Conservation (phyloP, 1,284 basidiomycete species). For the Meira nashicola region DNA sequence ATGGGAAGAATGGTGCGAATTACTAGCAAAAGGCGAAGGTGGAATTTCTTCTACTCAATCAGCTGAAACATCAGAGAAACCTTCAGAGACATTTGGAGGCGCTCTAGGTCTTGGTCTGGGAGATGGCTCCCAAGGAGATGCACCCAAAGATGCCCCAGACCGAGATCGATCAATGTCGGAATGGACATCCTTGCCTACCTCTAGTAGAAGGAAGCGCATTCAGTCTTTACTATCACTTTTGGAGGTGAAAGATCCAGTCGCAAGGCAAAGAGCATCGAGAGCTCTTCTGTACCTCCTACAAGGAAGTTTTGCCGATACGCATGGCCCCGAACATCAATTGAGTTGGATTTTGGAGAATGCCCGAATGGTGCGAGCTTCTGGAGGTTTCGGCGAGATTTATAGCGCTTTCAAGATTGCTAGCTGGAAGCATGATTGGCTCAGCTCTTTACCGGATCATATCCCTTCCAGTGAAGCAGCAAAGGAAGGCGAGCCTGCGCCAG, state of each 20-base stretch:
- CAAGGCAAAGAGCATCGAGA: conserved; percentile 39
- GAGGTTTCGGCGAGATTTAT: conserved; percentile 77
- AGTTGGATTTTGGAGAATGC: conserved; percentile 95
- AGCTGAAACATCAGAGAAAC: background rate
- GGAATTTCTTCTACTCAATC: background rate
- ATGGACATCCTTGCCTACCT: conserved; percentile 41
- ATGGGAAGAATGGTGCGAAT: conserved; percentile 64
- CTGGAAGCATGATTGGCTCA: conserved; percentile 69
- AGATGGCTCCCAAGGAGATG: conserved; percentile 4
- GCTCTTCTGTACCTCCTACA: conserved; percentile 54
- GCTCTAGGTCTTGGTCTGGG: conserved; percentile 35
- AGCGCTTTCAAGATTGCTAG: conserved; percentile 85
- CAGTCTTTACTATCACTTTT: conserved; percentile 39
- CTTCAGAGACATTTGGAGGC: conserved; percentile 6
- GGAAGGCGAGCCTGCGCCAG: conserved; percentile 19
- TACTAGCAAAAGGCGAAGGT: conserved; percentile 11
- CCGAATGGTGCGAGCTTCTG: conserved; percentile 74
- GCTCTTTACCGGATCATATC: conserved; percentile 46
- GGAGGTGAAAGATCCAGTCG: conserved; percentile 40
- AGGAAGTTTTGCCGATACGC: conserved; percentile 84
- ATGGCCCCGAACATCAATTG: conserved; percentile 84
- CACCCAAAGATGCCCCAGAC: background rate
- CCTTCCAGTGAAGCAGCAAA: conserved; percentile 21
- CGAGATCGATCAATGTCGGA: background rate
- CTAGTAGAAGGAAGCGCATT: conserved; percentile 33